Percentiles rank a stretch among this genome's conserved stretches.
Evolutionary conservation across 106 monocot genomes (phyloP).

Genomic region (Acanthochlamys bracteata): DNA sequence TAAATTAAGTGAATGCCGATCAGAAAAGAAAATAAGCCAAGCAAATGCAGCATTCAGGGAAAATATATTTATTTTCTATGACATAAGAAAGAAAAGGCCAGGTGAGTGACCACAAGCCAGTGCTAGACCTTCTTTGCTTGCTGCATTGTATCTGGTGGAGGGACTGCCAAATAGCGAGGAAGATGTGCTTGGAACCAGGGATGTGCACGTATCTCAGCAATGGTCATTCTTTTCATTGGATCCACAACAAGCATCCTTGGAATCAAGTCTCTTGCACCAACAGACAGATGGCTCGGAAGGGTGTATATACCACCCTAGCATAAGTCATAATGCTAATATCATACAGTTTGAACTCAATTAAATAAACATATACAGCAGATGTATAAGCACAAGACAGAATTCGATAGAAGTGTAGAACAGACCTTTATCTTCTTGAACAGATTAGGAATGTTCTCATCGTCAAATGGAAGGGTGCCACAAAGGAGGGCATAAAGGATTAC

Average conservation of each 20-base stretch:
- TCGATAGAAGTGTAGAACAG: not conserved
- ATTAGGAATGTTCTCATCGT: slow-evolving; percentile 18
- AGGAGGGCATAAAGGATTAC: slow-evolving; percentile 21
- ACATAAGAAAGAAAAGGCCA: not conserved
- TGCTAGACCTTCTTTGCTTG: slow-evolving; percentile 21
- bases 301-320: slow-evolving; percentile 23
- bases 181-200: slow-evolving; percentile 30
- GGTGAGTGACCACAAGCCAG: not conserved
- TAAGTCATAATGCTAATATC: not conserved
- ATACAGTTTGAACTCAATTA: not conserved
- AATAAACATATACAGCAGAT: not conserved
- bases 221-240: slow-evolving; percentile 25
- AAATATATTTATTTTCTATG: too few relatives aligned
- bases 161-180: slow-evolving; percentile 26
- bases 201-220: slow-evolving; percentile 21
- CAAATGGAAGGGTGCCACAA: slow-evolving; percentile 19
- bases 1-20: too few relatives aligned
- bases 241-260: slow-evolving; percentile 29
- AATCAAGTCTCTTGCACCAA: slow-evolving; percentile 31
- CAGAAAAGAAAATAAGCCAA: too few relatives aligned
- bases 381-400: not conserved
- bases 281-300: slow-evolving; percentile 24
- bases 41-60: too few relatives aligned
- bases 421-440: slow-evolving; percentile 22
- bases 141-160: slow-evolving; percentile 24